A percentile compares a stretch with the other conserved stretches of the same genome.
phyloP scores from a whole-genome alignment of 2,329 filamentous ascomycete genomes.

The Ceratocystis ficicola region DNA sequence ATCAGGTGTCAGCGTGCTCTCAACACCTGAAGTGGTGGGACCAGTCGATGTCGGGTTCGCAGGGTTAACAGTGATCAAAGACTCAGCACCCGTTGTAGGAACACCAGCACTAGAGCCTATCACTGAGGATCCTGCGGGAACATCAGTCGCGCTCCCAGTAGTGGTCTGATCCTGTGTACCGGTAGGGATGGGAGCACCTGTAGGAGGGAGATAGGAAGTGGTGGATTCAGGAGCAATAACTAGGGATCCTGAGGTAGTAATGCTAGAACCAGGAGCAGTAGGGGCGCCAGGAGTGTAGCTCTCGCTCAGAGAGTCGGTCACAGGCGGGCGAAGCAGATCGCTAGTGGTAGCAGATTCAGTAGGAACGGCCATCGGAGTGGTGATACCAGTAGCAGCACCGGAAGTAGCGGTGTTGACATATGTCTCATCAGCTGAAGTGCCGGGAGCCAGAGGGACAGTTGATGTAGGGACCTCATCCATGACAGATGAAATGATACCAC shows the following conservation, averaged over 20 bases:
- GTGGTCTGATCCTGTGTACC: too few species aligned
- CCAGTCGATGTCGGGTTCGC: constrained; percentile 14
- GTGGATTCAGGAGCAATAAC: constrained; percentile 22
- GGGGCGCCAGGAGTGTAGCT: background rate
- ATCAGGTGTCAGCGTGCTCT: constrained; percentile 23
- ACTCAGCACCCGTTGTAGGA: constrained; percentile 18
- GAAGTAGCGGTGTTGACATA: constrained; percentile 16
- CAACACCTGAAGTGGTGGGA: constrained; percentile 1
- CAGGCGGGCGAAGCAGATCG: background rate
- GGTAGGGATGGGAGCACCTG: constrained; percentile 17
- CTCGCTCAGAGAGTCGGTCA: background rate
- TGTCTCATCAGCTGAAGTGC: constrained; percentile 5
- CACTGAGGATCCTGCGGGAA: constrained; percentile 7
- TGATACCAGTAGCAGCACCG: constrained; percentile 17
- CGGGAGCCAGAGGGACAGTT: background rate
- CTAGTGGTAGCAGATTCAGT: background rate
- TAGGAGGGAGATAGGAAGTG: constrained; percentile 24
- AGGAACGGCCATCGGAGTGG: constrained; percentile 2
- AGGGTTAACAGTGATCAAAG: constrained; percentile 18
- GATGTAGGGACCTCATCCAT: background rate
- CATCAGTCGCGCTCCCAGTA: background rate
- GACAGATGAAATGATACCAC: constrained; percentile 27
- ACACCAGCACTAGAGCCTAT: constrained; percentile 17
- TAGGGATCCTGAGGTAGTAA: background rate
- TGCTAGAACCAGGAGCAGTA: constrained; percentile 3